phyloP scores from a whole-genome alignment of 306 rosid genomes.

The Mimosa bimucronata region DNA sequence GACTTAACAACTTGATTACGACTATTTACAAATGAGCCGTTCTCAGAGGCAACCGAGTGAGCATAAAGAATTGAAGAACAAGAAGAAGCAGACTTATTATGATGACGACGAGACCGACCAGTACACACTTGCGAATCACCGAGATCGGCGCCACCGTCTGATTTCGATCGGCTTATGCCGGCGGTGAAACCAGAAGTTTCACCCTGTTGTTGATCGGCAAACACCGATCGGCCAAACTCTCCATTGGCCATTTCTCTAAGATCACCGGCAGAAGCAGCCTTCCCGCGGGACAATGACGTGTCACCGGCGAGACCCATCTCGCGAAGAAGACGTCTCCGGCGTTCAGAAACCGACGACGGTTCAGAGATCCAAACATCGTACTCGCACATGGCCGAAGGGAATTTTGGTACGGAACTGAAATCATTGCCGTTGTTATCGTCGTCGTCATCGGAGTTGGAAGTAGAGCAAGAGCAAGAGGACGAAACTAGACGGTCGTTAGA shows the following conservation, averaged over 20 bases:
- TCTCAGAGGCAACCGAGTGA: constrained; percentile 29
- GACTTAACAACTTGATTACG: constrained; percentile 41
- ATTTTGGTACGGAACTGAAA: constrained; percentile 56
- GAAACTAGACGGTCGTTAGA: constrained; percentile 87
- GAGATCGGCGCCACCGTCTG: constrained; percentile 50
- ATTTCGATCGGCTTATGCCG: constrained; percentile 61
- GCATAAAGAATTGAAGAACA: constrained; percentile 37
- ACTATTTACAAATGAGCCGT: constrained; percentile 49
- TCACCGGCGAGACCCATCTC: constrained; percentile 76
- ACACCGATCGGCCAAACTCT: constrained; percentile 55
- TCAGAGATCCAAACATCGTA: constrained; percentile 96
- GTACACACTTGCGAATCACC: constrained; percentile 1
- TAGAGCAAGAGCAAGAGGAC: constrained; percentile 85
- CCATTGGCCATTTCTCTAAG: constrained; percentile 31
- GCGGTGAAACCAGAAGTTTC: constrained; percentile 27
- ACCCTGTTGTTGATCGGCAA: constrained; percentile 48
- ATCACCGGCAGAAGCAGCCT: constrained; percentile 28
- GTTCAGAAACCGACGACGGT: constrained; percentile 88
- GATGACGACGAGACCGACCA: constrained; percentile 38
- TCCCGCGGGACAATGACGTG: constrained; percentile 58
- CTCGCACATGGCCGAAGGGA: constrained; percentile 58
- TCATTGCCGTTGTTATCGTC: constrained; percentile 43
- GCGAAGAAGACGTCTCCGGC: constrained; percentile 73
- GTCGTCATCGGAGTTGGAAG: constrained; percentile 66
- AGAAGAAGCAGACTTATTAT: constrained; percentile 36